A percentile compares a stretch with the other conserved stretches of the same genome.
Conservation (phyloP, 2,329 filamentous ascomycete genomes). For the Sordariomycetes sp. region DNA sequence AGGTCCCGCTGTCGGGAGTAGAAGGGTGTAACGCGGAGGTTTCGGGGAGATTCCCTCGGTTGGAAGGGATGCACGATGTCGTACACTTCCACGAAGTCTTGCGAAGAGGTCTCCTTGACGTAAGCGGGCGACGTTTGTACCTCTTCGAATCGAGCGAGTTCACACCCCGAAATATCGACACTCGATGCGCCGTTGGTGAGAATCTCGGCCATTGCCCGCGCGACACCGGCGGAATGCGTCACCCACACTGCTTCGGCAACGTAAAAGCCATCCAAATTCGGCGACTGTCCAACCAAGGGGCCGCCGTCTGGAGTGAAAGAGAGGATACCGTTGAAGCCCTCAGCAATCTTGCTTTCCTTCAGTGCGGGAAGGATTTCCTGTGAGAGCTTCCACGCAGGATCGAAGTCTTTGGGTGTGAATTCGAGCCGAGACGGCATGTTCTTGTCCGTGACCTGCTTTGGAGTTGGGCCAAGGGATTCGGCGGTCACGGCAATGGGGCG, state of each 20-base stretch:
- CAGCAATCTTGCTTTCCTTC: slow-evolving; percentile 37
- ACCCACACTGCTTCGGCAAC: slow-evolving; percentile 60
- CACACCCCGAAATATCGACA: slow-evolving; percentile 49
- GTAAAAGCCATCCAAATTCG: slow-evolving; percentile 50
- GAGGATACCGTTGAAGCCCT: slow-evolving; percentile 58
- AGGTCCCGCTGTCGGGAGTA: slow-evolving; percentile 43
- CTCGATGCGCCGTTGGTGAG: slow-evolving; percentile 45
- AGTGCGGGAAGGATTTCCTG: slow-evolving; percentile 45
- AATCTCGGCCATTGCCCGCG: slow-evolving; percentile 48
- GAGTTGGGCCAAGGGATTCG: slow-evolving; percentile 40
- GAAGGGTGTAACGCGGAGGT: slow-evolving; percentile 51
- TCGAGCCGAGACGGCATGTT: slow-evolving; percentile 55
- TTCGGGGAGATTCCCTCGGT: slow-evolving; percentile 45
- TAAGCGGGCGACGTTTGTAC: slow-evolving; percentile 48
- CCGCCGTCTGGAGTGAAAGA: slow-evolving; percentile 58
- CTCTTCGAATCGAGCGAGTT: slow-evolving; percentile 51
- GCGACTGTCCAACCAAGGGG: slow-evolving; percentile 47
- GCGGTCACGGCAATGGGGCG: slow-evolving; percentile 51
- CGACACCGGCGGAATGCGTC: slow-evolving; percentile 55
- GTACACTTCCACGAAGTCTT: slow-evolving; percentile 57
- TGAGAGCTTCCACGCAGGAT: slow-evolving; percentile 48
- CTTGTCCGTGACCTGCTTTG: slow-evolving; percentile 43
- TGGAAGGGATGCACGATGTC: slow-evolving; percentile 55
- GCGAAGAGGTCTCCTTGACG: slow-evolving; percentile 47
- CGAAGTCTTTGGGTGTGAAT: slow-evolving; percentile 52